Evolutionary conservation across 192 early-diverging fungal genomes (phyloP), one percentile per base, ranked within the genome.

Genomic region (Coemansia sp.): DNA sequence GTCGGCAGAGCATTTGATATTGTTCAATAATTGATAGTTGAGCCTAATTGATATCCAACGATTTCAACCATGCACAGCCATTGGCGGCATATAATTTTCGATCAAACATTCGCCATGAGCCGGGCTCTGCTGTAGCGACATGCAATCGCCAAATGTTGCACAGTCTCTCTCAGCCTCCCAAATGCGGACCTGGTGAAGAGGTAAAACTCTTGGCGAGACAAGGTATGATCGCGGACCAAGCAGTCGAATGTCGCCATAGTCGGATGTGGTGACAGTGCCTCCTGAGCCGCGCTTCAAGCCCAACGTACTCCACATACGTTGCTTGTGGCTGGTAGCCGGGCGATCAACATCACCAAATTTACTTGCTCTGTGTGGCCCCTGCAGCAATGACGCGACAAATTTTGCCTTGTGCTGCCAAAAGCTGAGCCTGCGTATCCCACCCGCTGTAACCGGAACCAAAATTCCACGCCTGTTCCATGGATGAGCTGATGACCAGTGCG

Each of bases 381-480:
- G 70, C 6, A 73, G 14, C 29, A 78, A n/a, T 42, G 76, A 78
- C 16, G n/a, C 66, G 21, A 73, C 16, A 29, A 63, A 78, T 17
- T 54, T 40, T 36, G 40, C 64, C 60, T 78, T 78, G 76, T 78
- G 76, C 59, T 72, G 67, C 76, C 76, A 78, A 9, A 73, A 78
- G 14, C 67, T 51, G 27, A 78, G 51, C n/a, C 71, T 39, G 31
- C 76, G 64, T 24, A 78, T 69, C 0, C 76, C 76, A 10, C 76
- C 76, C 1, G 70, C 76, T 2, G 67, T 39, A 5, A 78, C 76
- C 1, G 76, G 76, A 40, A 73, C 21, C n/a, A 78, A 40, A 8
- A 69, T 61, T 0, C 67, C 63, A 27, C 76, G 70, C 24, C 76
- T 41, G 62, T 78, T 78, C 76, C 76, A 78, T 17, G 76, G 76